Evolutionary conservation across 2,329 filamentous ascomycete species (phyloP), one percentile per base, ranked within the genome.

Genomic region (Neofusicoccum parvum): DNA sequence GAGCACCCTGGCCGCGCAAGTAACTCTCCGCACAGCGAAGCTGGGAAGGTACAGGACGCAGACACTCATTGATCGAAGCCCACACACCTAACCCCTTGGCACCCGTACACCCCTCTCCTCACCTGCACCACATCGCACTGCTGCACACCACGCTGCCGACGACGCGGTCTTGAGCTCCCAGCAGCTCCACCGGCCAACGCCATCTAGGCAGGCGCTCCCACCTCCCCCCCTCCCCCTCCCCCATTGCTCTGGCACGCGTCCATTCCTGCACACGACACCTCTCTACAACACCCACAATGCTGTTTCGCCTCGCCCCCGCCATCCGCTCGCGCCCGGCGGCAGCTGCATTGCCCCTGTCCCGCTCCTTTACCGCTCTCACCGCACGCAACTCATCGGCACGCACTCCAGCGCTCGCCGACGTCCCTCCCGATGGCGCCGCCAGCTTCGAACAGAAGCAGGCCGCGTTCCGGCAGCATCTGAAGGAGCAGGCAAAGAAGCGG

Each of bases 391-490:
- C 53, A 17, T 50, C 46, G 32, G 20, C 56, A 32, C 64, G 62
- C 17, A 23, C 72, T 49, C 95, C 95, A n/a, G 88, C 90, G 43
- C 87, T 99, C 70, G 90, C 91, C 76, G 94, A 99, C 80, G 88
- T 99, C 82, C 90, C 84, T 51, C 87, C 89, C 56, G 83, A 91
- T 68, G 87, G 87, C 68, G 89, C 91, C 69, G 84, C 88, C 62
- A 83, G 85, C 65, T 99, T 98, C 85, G 92, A 91, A 76, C 81
- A 85, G 73, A 92, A 90, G 79, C 94, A 97, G 82, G 90, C 90
- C 79, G 85, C 89, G 74, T 98, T 97, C 81, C 91, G 95, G 76
- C 89, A 94, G 79, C 87, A 91, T 77, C 83, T 96, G 73, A 86
- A 88, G 72, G 86, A 90, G 80, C 88, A 88, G 76, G 88, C 91